Evolutionary conservation across 202 grass and related monocot genomes (phyloP).

Genomic region (Sporobolus alterniflorus): DNA sequence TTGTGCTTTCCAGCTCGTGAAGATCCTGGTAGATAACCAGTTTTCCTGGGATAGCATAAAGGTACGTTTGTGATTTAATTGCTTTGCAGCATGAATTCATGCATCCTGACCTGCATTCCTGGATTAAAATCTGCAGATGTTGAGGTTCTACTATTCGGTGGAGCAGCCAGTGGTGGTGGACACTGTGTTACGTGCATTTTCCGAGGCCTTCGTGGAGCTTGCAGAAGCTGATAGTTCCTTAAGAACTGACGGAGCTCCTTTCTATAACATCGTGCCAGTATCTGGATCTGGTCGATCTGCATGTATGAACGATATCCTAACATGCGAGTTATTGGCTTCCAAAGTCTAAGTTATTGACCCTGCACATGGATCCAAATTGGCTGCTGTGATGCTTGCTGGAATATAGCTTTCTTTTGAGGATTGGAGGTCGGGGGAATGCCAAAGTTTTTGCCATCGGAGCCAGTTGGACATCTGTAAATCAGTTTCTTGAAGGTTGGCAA

Average conservation of each 20-base stretch:
- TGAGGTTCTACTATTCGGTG: conserved; percentile 76
- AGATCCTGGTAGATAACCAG: conserved; percentile 54
- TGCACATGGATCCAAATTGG: conserved; percentile 2
- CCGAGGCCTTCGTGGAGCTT: conserved; percentile 57
- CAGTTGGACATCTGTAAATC: conserved; percentile 15
- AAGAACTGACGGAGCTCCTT: conserved; percentile 1
- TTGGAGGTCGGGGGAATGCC: neutral
- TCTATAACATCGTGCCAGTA: conserved; percentile 82
- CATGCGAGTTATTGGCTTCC: conserved; percentile 81
- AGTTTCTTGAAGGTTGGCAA: neutral
- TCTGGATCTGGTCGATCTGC: conserved; percentile 61
- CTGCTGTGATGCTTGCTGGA: conserved; percentile 8
- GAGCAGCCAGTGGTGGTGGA: conserved; percentile 18
- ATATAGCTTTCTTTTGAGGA: neutral
- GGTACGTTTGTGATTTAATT: conserved; percentile 37
- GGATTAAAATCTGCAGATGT: conserved; percentile 55
- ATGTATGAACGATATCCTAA: conserved; percentile 57
- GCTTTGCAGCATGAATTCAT: neutral
- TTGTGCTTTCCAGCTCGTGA: conserved; percentile 53
- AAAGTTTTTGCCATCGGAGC: neutral
- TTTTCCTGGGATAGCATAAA: conserved; percentile 65
- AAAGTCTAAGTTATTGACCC: conserved; percentile 35
- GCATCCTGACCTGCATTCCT: conserved; percentile 25
- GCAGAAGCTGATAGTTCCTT: conserved; percentile 2
- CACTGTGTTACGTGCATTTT: conserved; percentile 33